A percentile compares a stretch with the other conserved stretches of the same genome.
These are phyloP conservation scores for Scutellaria galericulata DNA, from an alignment of 257 asterid genomes.

Conservation along the genomic window DNA sequence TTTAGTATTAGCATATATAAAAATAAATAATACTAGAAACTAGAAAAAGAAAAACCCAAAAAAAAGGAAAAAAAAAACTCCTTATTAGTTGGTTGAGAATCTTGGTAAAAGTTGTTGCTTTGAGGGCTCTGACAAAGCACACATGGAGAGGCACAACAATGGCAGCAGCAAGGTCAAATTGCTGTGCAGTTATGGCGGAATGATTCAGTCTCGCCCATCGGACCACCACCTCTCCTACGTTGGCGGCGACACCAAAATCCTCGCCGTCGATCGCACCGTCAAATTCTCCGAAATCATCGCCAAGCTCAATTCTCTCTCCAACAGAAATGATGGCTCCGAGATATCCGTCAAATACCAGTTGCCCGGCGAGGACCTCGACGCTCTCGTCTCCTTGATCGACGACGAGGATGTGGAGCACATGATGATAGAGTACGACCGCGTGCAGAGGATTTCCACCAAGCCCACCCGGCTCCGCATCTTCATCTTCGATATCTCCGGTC, in stretches of 20 bases:
- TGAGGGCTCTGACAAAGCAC: slow-evolving; percentile 19
- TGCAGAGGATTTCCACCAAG: slow-evolving; percentile 48
- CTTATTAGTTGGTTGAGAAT: slow-evolving; percentile 33
- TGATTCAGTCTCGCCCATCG: slow-evolving; percentile 56
- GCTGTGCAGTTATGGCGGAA: slow-evolving; percentile 83
- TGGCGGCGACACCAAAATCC: slow-evolving; percentile 85
- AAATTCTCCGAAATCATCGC: slow-evolving; percentile 53
- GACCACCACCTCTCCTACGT: slow-evolving; percentile 65
- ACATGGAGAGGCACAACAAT: slow-evolving; percentile 47
- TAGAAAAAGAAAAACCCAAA: slow-evolving; percentile 10
- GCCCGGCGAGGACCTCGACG: slow-evolving; percentile 75
- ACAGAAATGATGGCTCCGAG: slow-evolving; percentile 25
- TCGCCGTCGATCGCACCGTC: slow-evolving; percentile 65
- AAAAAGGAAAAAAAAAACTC: slow-evolving; percentile 24
- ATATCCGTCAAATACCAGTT: slow-evolving; percentile 66
- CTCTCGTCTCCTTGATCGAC: slow-evolving; percentile 66
- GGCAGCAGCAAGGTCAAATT: slow-evolving; percentile 53
- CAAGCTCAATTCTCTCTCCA: slow-evolving; percentile 49
- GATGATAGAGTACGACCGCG: slow-evolving; percentile 83
- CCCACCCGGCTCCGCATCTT: slow-evolving; percentile 68
- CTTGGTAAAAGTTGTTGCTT: neutral
- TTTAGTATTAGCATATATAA: neutral
- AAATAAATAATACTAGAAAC: slow-evolving; percentile 29
- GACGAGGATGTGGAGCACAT: slow-evolving; percentile 86
- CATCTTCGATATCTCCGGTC: slow-evolving; percentile 41